phyloP scores from a whole-genome alignment of 225 moss, liverwort and hornwort genomes.

The Rhytidiadelphus loreus region DNA sequence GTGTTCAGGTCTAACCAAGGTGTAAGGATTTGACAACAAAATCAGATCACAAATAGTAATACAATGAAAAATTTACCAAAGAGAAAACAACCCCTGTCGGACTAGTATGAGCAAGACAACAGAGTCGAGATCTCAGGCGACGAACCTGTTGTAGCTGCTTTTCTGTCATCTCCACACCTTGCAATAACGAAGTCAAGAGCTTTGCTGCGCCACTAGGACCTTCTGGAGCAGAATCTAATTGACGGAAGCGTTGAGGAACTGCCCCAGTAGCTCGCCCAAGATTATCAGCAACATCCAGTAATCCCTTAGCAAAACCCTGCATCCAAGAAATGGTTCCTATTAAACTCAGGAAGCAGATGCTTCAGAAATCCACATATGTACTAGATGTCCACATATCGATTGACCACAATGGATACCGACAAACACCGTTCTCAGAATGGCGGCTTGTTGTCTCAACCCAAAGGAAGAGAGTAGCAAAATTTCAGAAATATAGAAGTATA shows the following conservation, averaged over 20 bases:
- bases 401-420: neutral
- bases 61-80: neutral
- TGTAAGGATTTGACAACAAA: neutral
- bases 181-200: slow-evolving; percentile 47
- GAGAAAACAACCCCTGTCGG: neutral
- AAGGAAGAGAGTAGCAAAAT: neutral
- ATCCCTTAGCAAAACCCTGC: slow-evolving; percentile 76
- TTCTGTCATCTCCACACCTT: slow-evolving; percentile 90
- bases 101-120: neutral
- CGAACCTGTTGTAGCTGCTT: slow-evolving; percentile 69
- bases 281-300: slow-evolving; percentile 90
- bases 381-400: neutral
- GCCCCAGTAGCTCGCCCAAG: slow-evolving; percentile 60
- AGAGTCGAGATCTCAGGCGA: neutral
- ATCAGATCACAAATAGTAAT: neutral
- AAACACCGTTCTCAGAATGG: neutral
- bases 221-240: slow-evolving; percentile 16
- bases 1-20: neutral
- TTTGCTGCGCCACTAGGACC: slow-evolving; percentile 49
- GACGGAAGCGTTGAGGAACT: slow-evolving; percentile 45
- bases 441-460: neutral
- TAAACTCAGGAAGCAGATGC: neutral
- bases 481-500: neutral
- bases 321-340: neutral
- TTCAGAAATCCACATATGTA: neutral